Conservation (phyloP, 805 yeast genomes). For the Saccharomyces paradoxus region DNA sequence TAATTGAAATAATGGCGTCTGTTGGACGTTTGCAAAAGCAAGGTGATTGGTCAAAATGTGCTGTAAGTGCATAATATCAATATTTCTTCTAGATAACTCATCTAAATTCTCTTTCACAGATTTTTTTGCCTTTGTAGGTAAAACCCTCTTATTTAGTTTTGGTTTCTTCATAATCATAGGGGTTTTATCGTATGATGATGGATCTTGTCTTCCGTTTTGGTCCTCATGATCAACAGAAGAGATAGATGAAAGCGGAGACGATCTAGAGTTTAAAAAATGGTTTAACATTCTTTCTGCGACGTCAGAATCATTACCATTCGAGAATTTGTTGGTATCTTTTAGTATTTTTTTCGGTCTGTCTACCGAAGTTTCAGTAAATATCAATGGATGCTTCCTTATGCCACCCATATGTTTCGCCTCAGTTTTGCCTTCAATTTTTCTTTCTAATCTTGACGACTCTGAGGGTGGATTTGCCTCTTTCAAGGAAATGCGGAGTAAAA, state of each 20-base stretch:
- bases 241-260: neutral
- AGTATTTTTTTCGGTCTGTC: neutral
- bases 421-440: neutral
- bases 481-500: neutral
- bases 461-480: neutral
- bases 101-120: neutral
- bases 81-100: slow-evolving; percentile 16
- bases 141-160: neutral
- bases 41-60: slow-evolving; percentile 72
- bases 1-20: slow-evolving; percentile 74
- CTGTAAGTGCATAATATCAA: slow-evolving; percentile 44
- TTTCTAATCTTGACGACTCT: neutral
- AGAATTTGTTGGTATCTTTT: neutral
- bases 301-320: neutral
- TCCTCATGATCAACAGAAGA: neutral
- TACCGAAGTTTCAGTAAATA: neutral
- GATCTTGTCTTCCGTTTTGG: neutral
- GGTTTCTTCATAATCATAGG: neutral
- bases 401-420: neutral
- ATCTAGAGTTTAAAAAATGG: neutral
- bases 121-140: neutral
- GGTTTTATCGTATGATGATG: neutral
- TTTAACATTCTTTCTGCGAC: neutral
- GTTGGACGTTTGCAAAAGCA: slow-evolving; percentile 82
- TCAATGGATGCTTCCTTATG: neutral